These are phyloP conservation scores for Pachysolen tannophilus DNA, from an alignment of 805 yeast genomes.

Conservation along the genomic window DNA sequence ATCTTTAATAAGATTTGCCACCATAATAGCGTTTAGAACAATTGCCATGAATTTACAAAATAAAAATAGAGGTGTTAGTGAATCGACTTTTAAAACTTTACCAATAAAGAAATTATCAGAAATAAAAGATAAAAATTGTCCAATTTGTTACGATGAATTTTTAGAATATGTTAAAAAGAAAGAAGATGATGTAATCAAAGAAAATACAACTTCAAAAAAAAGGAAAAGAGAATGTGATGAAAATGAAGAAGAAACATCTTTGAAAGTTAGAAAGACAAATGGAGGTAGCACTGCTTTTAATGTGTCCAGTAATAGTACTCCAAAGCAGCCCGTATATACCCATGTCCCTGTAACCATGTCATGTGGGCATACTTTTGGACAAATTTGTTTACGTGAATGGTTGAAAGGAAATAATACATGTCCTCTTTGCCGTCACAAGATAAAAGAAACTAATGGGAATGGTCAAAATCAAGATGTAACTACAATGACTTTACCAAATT, in stretches of 20 bases:
- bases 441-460: constrained; percentile 24
- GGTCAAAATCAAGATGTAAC: constrained; percentile 13
- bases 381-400: constrained; percentile 83
- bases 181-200: constrained; percentile 5
- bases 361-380: constrained; percentile 83
- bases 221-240: constrained; percentile 19
- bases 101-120: constrained; percentile 27
- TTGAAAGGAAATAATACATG: constrained; percentile 65
- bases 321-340: constrained; percentile 19
- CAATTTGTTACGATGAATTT: constrained; percentile 58
- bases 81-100: constrained; percentile 43
- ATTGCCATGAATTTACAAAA: constrained; percentile 39
- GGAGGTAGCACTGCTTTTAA: constrained; percentile 14
- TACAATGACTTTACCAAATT: constrained; percentile 27
- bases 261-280: constrained; percentile 14
- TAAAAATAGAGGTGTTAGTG: constrained; percentile 43
- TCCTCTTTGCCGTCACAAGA: constrained; percentile 71
- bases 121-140: constrained; percentile 34
- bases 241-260: constrained; percentile 16
- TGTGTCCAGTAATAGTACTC: constrained; percentile 15
- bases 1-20: constrained; percentile 56
- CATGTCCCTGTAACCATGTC: constrained; percentile 74
- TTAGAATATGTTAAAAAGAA: constrained; percentile 20
- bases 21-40: constrained; percentile 61
- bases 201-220: constrained; percentile 12